Evolutionary conservation across 2,329 filamentous ascomycete species (phyloP).

Genomic region (Botryotinia calthae): DNA sequence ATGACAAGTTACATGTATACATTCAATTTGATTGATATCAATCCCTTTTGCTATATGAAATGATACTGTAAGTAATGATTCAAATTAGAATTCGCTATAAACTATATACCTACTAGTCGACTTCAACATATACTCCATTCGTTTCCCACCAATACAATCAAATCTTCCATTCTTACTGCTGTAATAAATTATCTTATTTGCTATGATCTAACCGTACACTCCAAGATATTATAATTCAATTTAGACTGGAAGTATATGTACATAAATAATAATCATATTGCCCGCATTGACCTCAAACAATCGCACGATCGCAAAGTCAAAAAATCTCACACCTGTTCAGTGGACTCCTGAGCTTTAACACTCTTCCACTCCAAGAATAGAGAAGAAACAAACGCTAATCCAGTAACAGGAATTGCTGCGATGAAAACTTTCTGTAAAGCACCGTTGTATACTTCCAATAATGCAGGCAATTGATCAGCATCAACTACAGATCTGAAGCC

Average conservation of each 20-base stretch:
- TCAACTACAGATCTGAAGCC: conserved; percentile 48
- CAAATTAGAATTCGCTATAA: no score
- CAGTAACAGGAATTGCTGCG: conserved; percentile 49
- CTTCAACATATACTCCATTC: neutral
- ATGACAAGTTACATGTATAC: no score
- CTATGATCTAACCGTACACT: neutral
- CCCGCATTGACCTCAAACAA: neutral
- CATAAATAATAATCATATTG: neutral
- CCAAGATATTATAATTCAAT: neutral
- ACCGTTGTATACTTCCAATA: conserved; percentile 53
- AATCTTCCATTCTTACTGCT: neutral
- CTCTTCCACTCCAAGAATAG: conserved; percentile 51
- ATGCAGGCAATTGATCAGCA: conserved; percentile 42
- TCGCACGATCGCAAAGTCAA: neutral
- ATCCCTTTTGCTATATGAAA: no score
- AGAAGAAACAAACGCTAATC: conserved; percentile 49
- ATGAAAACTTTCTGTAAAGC: conserved; percentile 53
- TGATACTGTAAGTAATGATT: no score
- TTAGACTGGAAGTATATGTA: neutral
- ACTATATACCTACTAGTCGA: neutral
- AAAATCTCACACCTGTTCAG: neutral
- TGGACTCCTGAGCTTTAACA: conserved; percentile 21
- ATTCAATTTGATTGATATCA: no score
- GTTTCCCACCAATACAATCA: neutral
- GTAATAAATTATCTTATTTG: neutral